Conservation (phyloP, 2,329 filamentous ascomycete species). For the Dactylellina parvicollis region DNA sequence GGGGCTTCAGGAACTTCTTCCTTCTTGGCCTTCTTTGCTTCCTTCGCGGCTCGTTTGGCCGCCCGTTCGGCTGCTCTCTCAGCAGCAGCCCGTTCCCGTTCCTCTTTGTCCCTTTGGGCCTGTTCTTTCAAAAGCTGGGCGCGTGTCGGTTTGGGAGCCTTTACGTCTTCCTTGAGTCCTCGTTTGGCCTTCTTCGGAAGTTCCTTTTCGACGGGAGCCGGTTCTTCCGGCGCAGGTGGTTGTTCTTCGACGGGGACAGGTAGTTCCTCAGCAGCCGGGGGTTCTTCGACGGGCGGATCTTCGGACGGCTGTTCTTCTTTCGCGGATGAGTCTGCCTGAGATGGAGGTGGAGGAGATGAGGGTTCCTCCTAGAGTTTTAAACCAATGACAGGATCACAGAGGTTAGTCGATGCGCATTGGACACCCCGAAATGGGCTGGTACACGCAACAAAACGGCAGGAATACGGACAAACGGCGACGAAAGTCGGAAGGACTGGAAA, state of each 20-base stretch:
- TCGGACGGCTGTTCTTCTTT: conserved; percentile 23
- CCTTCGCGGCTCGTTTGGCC: conserved; percentile 22
- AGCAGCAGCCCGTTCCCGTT: conserved; percentile 36
- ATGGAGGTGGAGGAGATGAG: conserved; percentile 6
- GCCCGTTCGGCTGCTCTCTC: conserved; percentile 33
- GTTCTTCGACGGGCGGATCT: conserved; percentile 32
- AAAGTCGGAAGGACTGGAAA: conserved; percentile 25
- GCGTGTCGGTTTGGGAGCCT: conserved; percentile 33
- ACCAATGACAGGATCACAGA: conserved; percentile 15
- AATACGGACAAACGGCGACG: conserved; percentile 31
- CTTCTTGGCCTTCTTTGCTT: conserved; percentile 22
- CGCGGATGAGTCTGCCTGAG: conserved; percentile 28
- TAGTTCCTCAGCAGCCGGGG: conserved; percentile 5
- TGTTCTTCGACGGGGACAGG: conserved; percentile 18
- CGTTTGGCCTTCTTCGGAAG: conserved; percentile 38
- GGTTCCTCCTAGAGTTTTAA: conserved; percentile 42
- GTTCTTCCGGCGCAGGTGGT: conserved; percentile 38
- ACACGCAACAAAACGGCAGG: conserved; percentile 31
- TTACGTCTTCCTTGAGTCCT: conserved; percentile 24
- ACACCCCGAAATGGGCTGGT: conserved; percentile 40
- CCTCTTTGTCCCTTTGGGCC: conserved; percentile 42
- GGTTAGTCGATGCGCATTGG: conserved; percentile 33
- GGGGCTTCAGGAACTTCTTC: conserved; percentile 4
- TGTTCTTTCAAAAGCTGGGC: conserved; percentile 39
- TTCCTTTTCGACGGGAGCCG: conserved; percentile 22